Percentiles rank a stretch among this genome's conserved stretches.
Evolutionary conservation across 2,329 filamentous ascomycete genomes (phyloP).

Genomic region (Passalora sequoiae): DNA sequence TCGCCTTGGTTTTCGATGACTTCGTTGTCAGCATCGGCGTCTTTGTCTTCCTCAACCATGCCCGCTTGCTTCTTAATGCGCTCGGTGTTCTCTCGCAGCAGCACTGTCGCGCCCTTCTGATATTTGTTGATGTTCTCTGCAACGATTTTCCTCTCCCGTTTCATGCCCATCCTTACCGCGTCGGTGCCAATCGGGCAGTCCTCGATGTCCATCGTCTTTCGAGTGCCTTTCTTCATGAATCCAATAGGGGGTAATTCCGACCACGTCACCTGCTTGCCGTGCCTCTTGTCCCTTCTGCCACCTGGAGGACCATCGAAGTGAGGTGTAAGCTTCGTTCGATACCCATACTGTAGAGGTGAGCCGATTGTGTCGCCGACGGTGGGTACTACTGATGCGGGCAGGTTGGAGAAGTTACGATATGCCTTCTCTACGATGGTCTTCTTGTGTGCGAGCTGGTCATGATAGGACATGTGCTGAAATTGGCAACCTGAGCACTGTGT

Average conservation of each 20-base stretch:
- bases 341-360: slow-evolving; percentile 84
- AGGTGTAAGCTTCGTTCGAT: slow-evolving; percentile 93
- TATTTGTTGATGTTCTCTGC: slow-evolving; percentile 65
- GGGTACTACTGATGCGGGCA: slow-evolving; percentile 71
- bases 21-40: slow-evolving; percentile 35
- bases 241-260: slow-evolving; percentile 71
- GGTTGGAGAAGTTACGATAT: slow-evolving; percentile 81
- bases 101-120: slow-evolving; percentile 75
- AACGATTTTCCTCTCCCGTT: slow-evolving; percentile 71
- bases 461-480: slow-evolving; percentile 93
- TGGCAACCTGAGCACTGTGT: slow-evolving; percentile 84
- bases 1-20: slow-evolving; percentile 53
- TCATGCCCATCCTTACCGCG: slow-evolving; percentile 74
- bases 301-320: slow-evolving; percentile 79
- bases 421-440: slow-evolving; percentile 82
- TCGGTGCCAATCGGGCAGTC: slow-evolving; percentile 94
- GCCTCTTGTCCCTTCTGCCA: slow-evolving; percentile 43
- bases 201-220: slow-evolving; percentile 84
- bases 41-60: slow-evolving; percentile 33
- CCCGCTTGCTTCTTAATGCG: slow-evolving; percentile 51
- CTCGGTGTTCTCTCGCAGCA: slow-evolving; percentile 79
- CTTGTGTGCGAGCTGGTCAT: slow-evolving; percentile 80
- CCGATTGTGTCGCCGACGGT: slow-evolving; percentile 77
- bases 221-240: slow-evolving; percentile 80
- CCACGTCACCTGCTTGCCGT: slow-evolving; percentile 54